Percentiles rank a stretch among this genome's conserved stretches.
Evolutionary conservation across 176 grass and related monocot genomes (phyloP).

Genomic region (Ananas comosus): DNA sequence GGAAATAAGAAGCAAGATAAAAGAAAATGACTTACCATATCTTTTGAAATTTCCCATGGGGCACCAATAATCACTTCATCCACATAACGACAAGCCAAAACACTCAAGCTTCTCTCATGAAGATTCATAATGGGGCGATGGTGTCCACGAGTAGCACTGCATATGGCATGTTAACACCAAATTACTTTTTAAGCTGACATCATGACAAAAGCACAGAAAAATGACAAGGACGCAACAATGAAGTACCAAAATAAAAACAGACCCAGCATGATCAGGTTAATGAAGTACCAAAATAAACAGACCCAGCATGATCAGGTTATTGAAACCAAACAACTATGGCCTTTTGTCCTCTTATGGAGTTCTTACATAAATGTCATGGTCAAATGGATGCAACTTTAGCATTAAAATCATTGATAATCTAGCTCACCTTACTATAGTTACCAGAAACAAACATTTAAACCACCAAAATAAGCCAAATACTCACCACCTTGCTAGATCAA

Average conservation of each 20-base stretch:
- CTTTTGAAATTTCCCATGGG: conserved; percentile 89
- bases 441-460: no score
- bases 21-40: conserved; percentile 50
- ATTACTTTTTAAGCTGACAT: background rate
- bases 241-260: background rate
- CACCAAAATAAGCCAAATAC: no score
- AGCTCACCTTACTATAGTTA: no score
- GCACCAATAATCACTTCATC: conserved; percentile 99
- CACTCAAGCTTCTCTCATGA: conserved; percentile 89
- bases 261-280: background rate
- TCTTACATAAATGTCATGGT: no score
- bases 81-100: conserved; percentile 90
- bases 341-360: background rate
- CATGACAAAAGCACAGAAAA: background rate
- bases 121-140: conserved; percentile 98
- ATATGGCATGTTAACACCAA: conserved; percentile 8
- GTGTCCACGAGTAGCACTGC: conserved; percentile 63
- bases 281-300: background rate
- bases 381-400: no score
- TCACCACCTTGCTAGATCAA: no score
- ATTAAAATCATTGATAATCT: no score
- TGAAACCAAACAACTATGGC: background rate
- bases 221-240: background rate
- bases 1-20: background rate
- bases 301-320: background rate